Percentiles rank a stretch among this genome's conserved stretches.
phyloP scores from a whole-genome alignment of 2,329 filamentous ascomycete species.

The Sclerotinia glacialis region DNA sequence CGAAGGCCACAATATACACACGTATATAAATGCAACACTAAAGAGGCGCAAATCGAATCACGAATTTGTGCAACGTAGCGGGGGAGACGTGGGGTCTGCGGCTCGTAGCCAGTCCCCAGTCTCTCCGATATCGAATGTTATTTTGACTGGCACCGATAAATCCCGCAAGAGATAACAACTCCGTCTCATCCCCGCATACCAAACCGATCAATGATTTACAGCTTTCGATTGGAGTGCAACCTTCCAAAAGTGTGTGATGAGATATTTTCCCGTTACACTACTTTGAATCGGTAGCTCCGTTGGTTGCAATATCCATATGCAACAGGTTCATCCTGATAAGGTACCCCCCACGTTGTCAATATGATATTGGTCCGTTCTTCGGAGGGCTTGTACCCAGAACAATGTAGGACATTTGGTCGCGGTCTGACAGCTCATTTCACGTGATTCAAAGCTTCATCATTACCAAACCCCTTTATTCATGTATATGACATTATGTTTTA shows the following conservation, averaged over 20 bases:
- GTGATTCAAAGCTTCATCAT: background rate
- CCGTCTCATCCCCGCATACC: background rate
- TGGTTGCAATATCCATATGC: constrained; percentile 1
- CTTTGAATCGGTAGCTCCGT: constrained; percentile 6
- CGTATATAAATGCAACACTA: background rate
- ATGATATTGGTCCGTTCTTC: background rate
- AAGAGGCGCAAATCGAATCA: constrained; percentile 14
- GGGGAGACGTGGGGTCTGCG: constrained; percentile 16
- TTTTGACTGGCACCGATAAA: constrained; percentile 5
- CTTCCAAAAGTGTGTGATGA: constrained; percentile 1
- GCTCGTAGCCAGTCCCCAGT: constrained; percentile 12
- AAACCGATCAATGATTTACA: background rate
- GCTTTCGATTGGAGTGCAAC: constrained; percentile 6
- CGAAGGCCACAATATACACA: background rate
- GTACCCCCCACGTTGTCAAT: constrained; percentile 7
- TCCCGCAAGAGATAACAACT: constrained; percentile 4
- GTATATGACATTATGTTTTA: background rate
- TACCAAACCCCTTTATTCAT: background rate
- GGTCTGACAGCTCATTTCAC: background rate
- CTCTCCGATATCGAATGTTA: constrained; percentile 19
- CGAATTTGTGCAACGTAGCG: constrained; percentile 5
- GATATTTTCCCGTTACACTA: constrained; percentile 10
- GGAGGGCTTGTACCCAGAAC: background rate
- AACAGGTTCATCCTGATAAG: constrained; percentile 1
- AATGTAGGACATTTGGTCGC: background rate